Percentiles rank a stretch among this genome's conserved stretches.
Conservation (phyloP, 2,329 filamentous ascomycete species). For the Xylaria arbuscula region DNA sequence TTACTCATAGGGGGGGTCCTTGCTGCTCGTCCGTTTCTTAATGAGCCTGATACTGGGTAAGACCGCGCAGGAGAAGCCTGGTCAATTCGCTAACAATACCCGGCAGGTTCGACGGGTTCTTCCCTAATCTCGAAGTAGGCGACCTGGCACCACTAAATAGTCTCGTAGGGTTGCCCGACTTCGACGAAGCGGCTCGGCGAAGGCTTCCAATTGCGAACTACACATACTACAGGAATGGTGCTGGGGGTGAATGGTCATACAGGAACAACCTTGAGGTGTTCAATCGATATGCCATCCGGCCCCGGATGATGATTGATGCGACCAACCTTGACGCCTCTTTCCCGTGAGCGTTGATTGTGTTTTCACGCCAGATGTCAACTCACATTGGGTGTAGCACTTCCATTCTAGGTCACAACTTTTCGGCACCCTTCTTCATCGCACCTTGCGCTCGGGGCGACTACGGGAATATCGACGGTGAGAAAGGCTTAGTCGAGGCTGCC, state of each 20-base stretch:
- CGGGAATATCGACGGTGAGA: slow-evolving; percentile 53
- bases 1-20: slow-evolving; percentile 48
- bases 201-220: slow-evolving; percentile 60
- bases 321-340: slow-evolving; percentile 54
- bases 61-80: background rate
- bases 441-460: slow-evolving; percentile 54
- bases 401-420: slow-evolving; percentile 58
- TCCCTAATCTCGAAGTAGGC: slow-evolving; percentile 50
- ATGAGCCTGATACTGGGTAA: slow-evolving; percentile 58
- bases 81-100: slow-evolving; percentile 19
- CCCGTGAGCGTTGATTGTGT: slow-evolving; percentile 38
- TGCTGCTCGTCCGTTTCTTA: slow-evolving; percentile 58
- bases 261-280: slow-evolving; percentile 68
- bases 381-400: slow-evolving; percentile 49
- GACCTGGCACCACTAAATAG: slow-evolving; percentile 56
- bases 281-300: slow-evolving; percentile 60
- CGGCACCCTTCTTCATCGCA: slow-evolving; percentile 57
- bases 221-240: slow-evolving; percentile 68
- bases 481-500: slow-evolving; percentile 56
- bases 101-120: slow-evolving; percentile 52
- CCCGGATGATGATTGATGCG: slow-evolving; percentile 63
- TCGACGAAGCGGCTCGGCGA: slow-evolving; percentile 63
- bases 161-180: slow-evolving; percentile 64
- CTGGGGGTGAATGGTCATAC: slow-evolving; percentile 66
- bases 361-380: background rate